These are phyloP conservation scores for Lunularia cruciata DNA, from an alignment of 225 moss, liverwort and hornwort species.

Conservation along the genomic window DNA sequence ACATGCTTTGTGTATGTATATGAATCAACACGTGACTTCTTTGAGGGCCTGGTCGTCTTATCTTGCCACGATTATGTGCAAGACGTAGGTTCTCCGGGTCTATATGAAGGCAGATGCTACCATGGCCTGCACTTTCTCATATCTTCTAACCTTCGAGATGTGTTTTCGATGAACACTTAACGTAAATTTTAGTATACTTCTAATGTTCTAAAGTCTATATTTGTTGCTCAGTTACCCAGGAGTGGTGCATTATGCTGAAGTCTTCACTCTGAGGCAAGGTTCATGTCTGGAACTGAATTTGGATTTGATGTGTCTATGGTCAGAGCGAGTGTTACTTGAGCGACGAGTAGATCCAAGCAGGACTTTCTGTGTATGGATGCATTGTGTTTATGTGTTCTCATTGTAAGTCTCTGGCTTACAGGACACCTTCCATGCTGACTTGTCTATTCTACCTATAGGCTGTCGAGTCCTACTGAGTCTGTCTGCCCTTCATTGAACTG, in stretches of 20 bases:
- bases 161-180: too few species aligned
- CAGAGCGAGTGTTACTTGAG: neutral
- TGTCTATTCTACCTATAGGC: too few species aligned
- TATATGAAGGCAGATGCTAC: neutral
- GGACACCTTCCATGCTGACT: neutral
- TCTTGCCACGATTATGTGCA: neutral
- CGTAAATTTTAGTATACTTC: too few species aligned
- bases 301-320: neutral
- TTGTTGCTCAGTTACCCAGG: too few species aligned
- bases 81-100: neutral
- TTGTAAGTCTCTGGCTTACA: neutral
- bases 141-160: neutral
- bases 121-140: neutral
- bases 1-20: constrained; percentile 15
- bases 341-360: neutral
- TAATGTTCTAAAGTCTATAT: too few species aligned
- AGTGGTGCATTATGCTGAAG: neutral
- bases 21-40: constrained; percentile 18
- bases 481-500: neutral
- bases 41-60: neutral
- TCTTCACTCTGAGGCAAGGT: neutral
- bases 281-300: neutral
- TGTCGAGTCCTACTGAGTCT: neutral
- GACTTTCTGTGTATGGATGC: neutral
- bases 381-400: neutral